Evolutionary conservation across 805 yeast genomes (phyloP).

Genomic region (Ogataea nonfermentans): DNA sequence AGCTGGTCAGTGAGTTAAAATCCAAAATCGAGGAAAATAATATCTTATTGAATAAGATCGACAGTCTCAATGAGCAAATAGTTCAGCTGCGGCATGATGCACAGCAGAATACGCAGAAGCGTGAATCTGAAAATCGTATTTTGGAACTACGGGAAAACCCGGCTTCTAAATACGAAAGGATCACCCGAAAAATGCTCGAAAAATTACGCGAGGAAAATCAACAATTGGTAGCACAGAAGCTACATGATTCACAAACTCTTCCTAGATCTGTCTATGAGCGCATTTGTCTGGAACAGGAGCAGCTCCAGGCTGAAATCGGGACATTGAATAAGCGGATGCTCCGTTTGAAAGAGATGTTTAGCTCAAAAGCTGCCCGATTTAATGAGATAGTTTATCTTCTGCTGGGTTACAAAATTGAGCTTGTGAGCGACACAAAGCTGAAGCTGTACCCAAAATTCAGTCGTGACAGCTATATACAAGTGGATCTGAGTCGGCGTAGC

Average conservation of each 20-base stretch:
- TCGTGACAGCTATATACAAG: slow-evolving; percentile 23
- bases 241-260: slow-evolving; percentile 29
- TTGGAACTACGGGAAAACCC: slow-evolving; percentile 70
- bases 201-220: slow-evolving; percentile 57
- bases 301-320: slow-evolving; percentile 45
- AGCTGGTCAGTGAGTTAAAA: slow-evolving; percentile 5
- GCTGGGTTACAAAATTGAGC: slow-evolving; percentile 73
- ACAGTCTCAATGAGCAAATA: slow-evolving; percentile 4
- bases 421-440: slow-evolving; percentile 54
- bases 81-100: neutral
- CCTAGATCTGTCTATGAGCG: slow-evolving; percentile 68
- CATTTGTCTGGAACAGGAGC: slow-evolving; percentile 50
- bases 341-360: slow-evolving; percentile 56
- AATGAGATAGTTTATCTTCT: slow-evolving; percentile 63
- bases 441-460: slow-evolving; percentile 39
- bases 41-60: slow-evolving; percentile 1
- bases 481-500: slow-evolving; percentile 16
- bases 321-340: slow-evolving; percentile 49
- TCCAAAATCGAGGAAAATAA: slow-evolving; percentile 1
- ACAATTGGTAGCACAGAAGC: slow-evolving; percentile 39
- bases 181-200: slow-evolving; percentile 51
- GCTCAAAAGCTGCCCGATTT: slow-evolving; percentile 68
- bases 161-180: slow-evolving; percentile 55
- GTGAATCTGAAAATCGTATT: slow-evolving; percentile 40
- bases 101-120: neutral